These are phyloP conservation scores for Pseudocercospora vitis DNA, from an alignment of 2,329 filamentous ascomycete species.

Conservation along the genomic window DNA sequence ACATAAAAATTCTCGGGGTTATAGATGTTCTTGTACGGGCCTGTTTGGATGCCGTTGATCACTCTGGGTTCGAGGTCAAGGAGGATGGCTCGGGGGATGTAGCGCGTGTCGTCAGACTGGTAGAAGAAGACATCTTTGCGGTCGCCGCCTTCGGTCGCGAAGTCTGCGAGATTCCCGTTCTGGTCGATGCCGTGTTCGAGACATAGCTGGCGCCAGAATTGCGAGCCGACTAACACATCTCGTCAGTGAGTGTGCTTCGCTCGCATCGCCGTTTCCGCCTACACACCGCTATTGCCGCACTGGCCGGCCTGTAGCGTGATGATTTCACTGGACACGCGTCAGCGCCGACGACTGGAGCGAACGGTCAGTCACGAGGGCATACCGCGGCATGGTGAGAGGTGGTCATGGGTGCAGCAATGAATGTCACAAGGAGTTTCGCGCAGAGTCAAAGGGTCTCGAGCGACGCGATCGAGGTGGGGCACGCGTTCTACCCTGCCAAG, in stretches of 20 bases:
- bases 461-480: conserved; percentile 14
- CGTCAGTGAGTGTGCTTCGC: conserved; percentile 13
- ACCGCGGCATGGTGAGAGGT: conserved; percentile 16
- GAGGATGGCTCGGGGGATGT: conserved; percentile 93
- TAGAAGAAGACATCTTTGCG: conserved; percentile 99
- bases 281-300: conserved; percentile 98
- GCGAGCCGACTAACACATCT: conserved; percentile 72
- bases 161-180: conserved; percentile 95
- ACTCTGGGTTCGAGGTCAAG: conserved; percentile 94
- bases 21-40: conserved; percentile 97
- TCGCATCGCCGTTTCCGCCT: conserved; percentile 17
- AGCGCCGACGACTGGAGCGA: conserved; percentile 1
- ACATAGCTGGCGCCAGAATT: conserved; percentile 99
- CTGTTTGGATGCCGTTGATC: conserved; percentile 87
- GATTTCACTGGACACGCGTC: conserved; percentile 70
- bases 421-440: conserved; percentile 2
- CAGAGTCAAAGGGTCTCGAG: conserved; percentile 3
- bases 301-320: conserved; percentile 99
- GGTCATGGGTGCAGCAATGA: conserved; percentile 9
- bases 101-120: conserved; percentile 95
- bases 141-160: conserved; percentile 95
- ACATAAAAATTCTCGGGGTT: conserved; percentile 99
- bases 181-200: conserved; percentile 97
- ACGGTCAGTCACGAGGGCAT: neutral
- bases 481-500: conserved; percentile 6